Percentiles rank a stretch among this genome's conserved stretches.
Evolutionary conservation across 2,329 filamentous ascomycete species (phyloP).

Genomic region (Fusarium nurragi): DNA sequence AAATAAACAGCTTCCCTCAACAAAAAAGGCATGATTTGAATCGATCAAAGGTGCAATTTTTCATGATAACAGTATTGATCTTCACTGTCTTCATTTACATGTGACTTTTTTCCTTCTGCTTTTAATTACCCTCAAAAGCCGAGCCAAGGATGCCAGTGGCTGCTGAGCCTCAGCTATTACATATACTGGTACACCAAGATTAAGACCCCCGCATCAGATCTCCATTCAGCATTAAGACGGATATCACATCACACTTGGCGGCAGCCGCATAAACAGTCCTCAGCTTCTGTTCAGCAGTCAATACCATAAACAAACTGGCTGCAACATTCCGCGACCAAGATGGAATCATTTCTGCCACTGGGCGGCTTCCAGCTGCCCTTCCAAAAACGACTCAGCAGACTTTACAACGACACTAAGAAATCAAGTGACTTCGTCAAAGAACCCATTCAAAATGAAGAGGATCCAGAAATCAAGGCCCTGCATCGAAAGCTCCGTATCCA

Average conservation of each 20-base stretch:
- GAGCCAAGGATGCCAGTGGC: conserved; percentile 13
- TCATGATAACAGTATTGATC: background rate
- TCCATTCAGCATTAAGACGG: conserved; percentile 21
- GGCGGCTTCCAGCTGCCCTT: conserved; percentile 66
- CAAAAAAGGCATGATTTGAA: conserved; percentile 35
- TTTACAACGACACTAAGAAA: conserved; percentile 84
- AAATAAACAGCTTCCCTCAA: conserved; percentile 40
- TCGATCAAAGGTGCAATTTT: conserved; percentile 1
- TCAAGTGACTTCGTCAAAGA: conserved; percentile 78
- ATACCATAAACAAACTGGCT: background rate
- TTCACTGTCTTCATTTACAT: background rate
- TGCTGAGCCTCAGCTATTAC: conserved; percentile 30
- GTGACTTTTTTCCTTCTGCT: background rate
- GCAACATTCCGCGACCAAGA: conserved; percentile 35
- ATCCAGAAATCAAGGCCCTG: conserved; percentile 75
- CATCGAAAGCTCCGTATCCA: conserved; percentile 83
- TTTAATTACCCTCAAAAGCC: background rate
- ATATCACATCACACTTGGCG: conserved; percentile 20
- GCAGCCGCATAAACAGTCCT: background rate
- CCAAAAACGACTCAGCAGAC: conserved; percentile 71
- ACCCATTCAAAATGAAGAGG: conserved; percentile 68
- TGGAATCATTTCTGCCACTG: conserved; percentile 63
- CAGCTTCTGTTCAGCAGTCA: background rate
- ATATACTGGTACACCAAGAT: background rate
- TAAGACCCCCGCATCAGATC: conserved; percentile 31